Base-by-base conservation (phyloP, 352 stramenopile genomes). In the Globisporangium megalacanthum region DNA sequence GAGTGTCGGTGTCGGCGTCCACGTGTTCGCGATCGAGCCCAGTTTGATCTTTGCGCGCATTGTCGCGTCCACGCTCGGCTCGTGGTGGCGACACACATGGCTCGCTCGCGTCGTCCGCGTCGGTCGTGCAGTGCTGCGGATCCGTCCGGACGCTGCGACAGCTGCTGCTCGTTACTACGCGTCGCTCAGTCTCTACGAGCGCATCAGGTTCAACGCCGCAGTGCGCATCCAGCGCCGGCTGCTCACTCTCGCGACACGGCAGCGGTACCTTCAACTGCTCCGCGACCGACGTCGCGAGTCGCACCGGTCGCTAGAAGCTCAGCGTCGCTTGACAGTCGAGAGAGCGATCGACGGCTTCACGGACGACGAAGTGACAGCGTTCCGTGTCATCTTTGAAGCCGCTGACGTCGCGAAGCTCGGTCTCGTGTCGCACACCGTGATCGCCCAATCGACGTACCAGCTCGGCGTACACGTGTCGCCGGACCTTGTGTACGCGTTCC, bases 361-460 rank as follows among this genome's bases (percentile, higher is more conserved):
- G 6, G 69, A 79, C 4, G 76, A 89, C 53, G 82, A 92, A 52
- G 64, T 84, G 15, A 65, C 71, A 0, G 82, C 82, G 7, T 92
- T 92, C 64, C 59, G 64, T 10, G 31, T 89, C 60, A 64, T 92
- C 33, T 92, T 92, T 60, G 61, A 70, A 7, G 67, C 78, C 22
- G 74, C 76, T 20, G 82, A 92, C 63, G 61, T 73, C 7, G 79
- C 82, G 35, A 70, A 81, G 44, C 69, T 89, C 3, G 79, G 76
- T 0, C 69, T 92, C 31, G 73, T 92, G n/a, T 78, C 82, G 7
- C 69, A 88, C 55, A 69, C 66, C 22, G 63, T 88, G 14, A 89
- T 92, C 39, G 75, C 79, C 3, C 73, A 89, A 46, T 81, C 77
- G 1, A 78, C 89, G n/a, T 85, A 92, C 53, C 69, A 88, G 39